Base-by-base conservation (phyloP, 164 flowering plant species). In the Vitis cinerea region DNA sequence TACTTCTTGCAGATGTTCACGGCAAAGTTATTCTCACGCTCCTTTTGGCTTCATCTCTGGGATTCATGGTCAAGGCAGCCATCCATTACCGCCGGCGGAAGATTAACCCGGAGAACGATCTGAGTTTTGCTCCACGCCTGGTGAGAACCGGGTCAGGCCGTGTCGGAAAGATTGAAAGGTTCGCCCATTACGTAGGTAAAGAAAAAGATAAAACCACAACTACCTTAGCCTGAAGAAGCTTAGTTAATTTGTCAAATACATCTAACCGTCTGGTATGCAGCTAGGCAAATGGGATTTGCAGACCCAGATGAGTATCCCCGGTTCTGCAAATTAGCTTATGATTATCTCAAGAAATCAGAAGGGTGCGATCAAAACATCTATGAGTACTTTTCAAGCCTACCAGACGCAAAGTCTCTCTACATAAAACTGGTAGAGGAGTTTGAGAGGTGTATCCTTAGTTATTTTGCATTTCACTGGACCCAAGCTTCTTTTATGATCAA, bases 401-500 rank as follows among this genome's bases (percentile, higher is more conserved):
- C 80, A 19, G 78, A 86, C 14, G 89, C 80, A 0, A 87, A 89
- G 1, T 70, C 79, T 37, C 64, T 93, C 19, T 91, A 71, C 60
- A 82, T 76, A 31, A 89, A 83, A 75, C 83, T 95, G 12, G 67
- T 87, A 6, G 88, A 90, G 53, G 99, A 95, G 70, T 76, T 95
- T 19, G 98, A 95, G 49, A 79, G 80, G 68, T 95, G 98, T 75
- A 87, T 90, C 53, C 84, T 93, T 47, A 77, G 81, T 9, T 95
- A 93, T 50, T 95, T 95, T 72, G 88, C 91, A 3, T 95, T 88
- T 67, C 87, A 95, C 67, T 95, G 99, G 99, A 77, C 51, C 65
- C 89, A 90, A 17, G 81, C 91, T 70, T 64, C 90, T 53, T 49
- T 50, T n/a, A 77, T 90, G 77, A 82, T 95, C 66, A 78, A 56